phyloP scores from a whole-genome alignment of 1,139 yeast species.

The Hansenula sp. region DNA sequence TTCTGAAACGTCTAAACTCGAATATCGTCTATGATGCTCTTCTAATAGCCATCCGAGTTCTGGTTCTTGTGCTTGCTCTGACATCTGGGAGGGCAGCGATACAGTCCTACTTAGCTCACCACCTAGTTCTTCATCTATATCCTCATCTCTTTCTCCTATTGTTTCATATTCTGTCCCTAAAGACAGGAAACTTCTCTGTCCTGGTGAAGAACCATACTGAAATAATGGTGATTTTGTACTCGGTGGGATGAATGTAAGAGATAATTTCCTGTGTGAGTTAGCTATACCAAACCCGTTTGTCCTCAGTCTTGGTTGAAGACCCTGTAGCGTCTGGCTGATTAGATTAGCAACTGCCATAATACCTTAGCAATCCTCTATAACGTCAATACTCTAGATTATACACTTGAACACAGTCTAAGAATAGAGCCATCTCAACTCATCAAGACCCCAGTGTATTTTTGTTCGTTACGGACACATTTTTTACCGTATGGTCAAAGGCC shows the following conservation, averaged over 20 bases:
- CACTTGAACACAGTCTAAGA: too few relatives aligned
- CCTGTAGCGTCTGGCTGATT: conserved; percentile 23
- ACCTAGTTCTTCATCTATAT: conserved; percentile 39
- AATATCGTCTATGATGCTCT: conserved; percentile 60
- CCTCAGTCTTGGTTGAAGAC: conserved; percentile 30
- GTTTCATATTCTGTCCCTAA: conserved; percentile 34
- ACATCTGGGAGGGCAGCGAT: conserved; percentile 62
- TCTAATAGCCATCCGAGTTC: conserved; percentile 61
- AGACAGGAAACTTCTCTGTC: conserved; percentile 61
- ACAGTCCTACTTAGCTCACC: conserved; percentile 37
- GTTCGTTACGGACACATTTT: too few relatives aligned
- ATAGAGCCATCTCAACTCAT: too few relatives aligned
- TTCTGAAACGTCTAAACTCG: conserved; percentile 28
- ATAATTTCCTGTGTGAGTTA: conserved; percentile 37
- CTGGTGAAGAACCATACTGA: conserved; percentile 47
- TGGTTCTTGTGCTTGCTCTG: conserved; percentile 46
- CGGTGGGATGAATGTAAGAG: conserved; percentile 61
- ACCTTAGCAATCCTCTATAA: too few relatives aligned
- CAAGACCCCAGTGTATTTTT: too few relatives aligned
- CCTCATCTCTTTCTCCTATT: conserved; percentile 23
- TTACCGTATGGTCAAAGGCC: too few relatives aligned
- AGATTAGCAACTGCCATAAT: conserved; percentile 13
- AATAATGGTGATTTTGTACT: conserved; percentile 66
- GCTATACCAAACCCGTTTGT: conserved; percentile 36
- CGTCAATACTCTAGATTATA: too few relatives aligned